These are phyloP conservation scores for Xylariaceae sp. DNA, from an alignment of 2,329 filamentous ascomycete genomes.

Conservation along the genomic window DNA sequence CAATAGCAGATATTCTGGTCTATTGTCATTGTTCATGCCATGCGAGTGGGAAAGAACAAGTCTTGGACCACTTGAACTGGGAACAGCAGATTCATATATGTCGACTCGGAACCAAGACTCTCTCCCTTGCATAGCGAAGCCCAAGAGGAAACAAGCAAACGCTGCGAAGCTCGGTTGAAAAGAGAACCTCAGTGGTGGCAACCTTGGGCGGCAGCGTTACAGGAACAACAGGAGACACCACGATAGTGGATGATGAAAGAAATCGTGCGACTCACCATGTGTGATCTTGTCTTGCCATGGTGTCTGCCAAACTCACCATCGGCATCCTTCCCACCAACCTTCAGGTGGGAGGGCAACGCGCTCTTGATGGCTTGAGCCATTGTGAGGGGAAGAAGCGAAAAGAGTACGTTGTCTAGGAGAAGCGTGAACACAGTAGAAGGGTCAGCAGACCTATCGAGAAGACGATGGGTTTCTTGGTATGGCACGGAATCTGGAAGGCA, in stretches of 20 bases:
- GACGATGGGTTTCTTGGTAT: slow-evolving; percentile 1
- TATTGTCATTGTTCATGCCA: no score
- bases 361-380: slow-evolving; percentile 70
- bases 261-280: slow-evolving; percentile 61
- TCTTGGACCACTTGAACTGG: no score
- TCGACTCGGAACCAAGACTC: no score
- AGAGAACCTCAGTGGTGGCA: slow-evolving; percentile 5
- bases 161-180: no score
- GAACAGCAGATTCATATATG: no score
- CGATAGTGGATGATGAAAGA: slow-evolving; percentile 3
- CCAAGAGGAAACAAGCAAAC: no score
- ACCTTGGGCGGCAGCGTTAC: slow-evolving; percentile 1
- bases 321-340: slow-evolving; percentile 43
- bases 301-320: slow-evolving; percentile 56
- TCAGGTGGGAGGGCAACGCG: slow-evolving; percentile 80
- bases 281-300: slow-evolving; percentile 79
- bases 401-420: slow-evolving; percentile 1
- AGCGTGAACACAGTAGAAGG: slow-evolving; percentile 5
- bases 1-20: no score
- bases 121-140: no score
- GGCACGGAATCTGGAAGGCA: slow-evolving; percentile 3
- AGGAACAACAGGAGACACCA: slow-evolving; percentile 2
- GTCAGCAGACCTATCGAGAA: background rate
- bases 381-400: slow-evolving; percentile 7
- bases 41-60: no score